Evolutionary conservation across 768 basidiomycete genomes (phyloP).

Genomic region (Cystobasidium tubakii): DNA sequence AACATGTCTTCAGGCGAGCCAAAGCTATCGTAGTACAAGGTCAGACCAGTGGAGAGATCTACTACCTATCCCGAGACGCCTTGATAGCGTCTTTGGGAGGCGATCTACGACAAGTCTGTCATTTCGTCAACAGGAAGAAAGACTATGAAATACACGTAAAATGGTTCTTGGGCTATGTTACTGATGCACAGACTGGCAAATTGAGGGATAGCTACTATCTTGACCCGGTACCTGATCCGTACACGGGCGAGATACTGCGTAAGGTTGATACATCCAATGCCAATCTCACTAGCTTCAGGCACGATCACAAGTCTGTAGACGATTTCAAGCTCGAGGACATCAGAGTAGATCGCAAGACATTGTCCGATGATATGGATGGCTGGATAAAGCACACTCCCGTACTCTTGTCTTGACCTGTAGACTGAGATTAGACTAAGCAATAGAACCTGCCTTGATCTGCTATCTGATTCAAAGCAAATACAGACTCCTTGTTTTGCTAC

Average conservation of each 20-base stretch:
- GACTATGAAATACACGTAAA: conserved; percentile 10
- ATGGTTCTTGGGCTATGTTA: conserved; percentile 12
- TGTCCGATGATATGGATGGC: not conserved
- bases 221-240: not conserved
- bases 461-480: too few species aligned
- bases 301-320: not conserved
- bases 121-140: conserved; percentile 20
- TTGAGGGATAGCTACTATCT: not conserved
- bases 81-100: conserved; percentile 7
- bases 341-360: not conserved
- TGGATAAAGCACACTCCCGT: not conserved
- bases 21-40: conserved; percentile 31
- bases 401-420: not conserved
- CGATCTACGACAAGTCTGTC: conserved; percentile 5
- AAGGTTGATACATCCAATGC: not conserved
- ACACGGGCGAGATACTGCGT: not conserved
- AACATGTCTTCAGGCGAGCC: not conserved
- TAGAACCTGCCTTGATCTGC: too few species aligned
- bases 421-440: not conserved
- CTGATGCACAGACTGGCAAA: not conserved
- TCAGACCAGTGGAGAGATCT: not conserved
- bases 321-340: conserved; percentile 24
- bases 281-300: not conserved
- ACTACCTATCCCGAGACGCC: not conserved
- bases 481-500: not conserved